Conservation (phyloP, 2,329 filamentous ascomycete genomes). For the Colletotrichum orchidophilum region DNA sequence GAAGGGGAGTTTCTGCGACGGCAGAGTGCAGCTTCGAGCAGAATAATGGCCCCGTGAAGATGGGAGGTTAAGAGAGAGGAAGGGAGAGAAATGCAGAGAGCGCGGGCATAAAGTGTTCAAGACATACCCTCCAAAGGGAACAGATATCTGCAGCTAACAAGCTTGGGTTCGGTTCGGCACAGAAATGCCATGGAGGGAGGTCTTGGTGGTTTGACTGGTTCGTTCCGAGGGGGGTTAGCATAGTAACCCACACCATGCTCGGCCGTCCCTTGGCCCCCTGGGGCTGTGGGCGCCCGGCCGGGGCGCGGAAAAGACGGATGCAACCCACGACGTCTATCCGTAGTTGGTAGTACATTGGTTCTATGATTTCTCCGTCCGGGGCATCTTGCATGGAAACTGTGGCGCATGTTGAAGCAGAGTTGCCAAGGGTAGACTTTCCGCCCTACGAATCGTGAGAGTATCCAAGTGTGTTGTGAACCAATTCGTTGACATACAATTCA, state of each 20-base stretch:
- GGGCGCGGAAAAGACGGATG: not conserved
- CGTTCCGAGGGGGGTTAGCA: conserved; percentile 5
- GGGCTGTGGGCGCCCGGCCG: not conserved
- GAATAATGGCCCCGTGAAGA: not conserved
- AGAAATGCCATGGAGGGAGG: conserved; percentile 11
- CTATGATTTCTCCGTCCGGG: not conserved
- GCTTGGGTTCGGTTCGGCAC: not conserved
- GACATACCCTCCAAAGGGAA: not conserved
- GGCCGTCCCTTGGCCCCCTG: not conserved
- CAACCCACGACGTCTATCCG: not conserved
- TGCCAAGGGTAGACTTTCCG: not conserved
- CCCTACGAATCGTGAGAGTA: not conserved
- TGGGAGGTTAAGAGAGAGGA: not conserved
- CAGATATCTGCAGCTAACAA: conserved; percentile 1
- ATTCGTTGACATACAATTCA: not conserved
- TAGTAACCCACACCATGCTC: not conserved
- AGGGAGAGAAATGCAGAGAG: not conserved
- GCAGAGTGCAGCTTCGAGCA: too few species aligned
- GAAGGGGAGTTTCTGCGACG: not conserved
- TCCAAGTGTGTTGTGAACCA: not conserved
- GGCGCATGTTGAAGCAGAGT: not conserved
- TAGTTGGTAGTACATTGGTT: not conserved
- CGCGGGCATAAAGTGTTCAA: not conserved
- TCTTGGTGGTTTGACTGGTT: conserved; percentile 18
- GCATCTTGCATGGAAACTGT: not conserved